Conservation (phyloP, 331 rosid species). For the Cydonia oblonga region DNA sequence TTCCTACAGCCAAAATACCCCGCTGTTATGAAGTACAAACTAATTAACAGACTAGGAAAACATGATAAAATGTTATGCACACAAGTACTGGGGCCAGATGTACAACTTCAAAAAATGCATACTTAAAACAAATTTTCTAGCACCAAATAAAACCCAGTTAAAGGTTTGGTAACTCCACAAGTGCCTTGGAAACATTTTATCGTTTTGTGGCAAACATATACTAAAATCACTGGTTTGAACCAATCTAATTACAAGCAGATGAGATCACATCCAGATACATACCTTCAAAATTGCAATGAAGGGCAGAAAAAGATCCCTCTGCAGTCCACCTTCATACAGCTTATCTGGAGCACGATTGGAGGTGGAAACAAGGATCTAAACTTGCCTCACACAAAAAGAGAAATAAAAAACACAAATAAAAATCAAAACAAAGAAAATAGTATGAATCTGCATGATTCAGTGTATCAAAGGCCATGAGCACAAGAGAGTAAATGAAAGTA, state of each 20-base stretch:
- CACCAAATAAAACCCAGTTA: neutral
- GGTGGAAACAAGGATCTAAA: constrained; percentile 82
- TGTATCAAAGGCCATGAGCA: neutral
- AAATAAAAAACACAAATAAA: neutral
- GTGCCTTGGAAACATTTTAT: neutral
- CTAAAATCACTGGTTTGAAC: constrained; percentile 5
- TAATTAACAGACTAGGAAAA: neutral
- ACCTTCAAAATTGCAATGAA: constrained; percentile 87
- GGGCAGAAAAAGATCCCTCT: constrained; percentile 91
- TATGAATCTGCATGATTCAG: neutral
- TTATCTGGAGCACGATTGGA: constrained; percentile 98
- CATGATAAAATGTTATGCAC: neutral
- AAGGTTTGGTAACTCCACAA: neutral
- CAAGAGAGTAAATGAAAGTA: neutral
- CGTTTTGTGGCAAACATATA: neutral
- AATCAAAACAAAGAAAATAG: neutral
- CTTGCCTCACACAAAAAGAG: constrained; percentile 30
- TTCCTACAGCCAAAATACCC: constrained; percentile 48
- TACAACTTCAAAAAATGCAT: no score
- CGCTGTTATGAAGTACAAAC: constrained; percentile 7
- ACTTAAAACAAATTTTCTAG: neutral
- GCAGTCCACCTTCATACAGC: constrained; percentile 92
- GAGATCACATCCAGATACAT: constrained; percentile 3
- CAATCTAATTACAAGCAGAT: constrained; percentile 3
- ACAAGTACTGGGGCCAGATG: no score